Percentiles rank a stretch among this genome's conserved stretches.
Evolutionary conservation across 2,329 filamentous ascomycete species (phyloP).

Genomic region (Colletotrichum higginsianum): DNA sequence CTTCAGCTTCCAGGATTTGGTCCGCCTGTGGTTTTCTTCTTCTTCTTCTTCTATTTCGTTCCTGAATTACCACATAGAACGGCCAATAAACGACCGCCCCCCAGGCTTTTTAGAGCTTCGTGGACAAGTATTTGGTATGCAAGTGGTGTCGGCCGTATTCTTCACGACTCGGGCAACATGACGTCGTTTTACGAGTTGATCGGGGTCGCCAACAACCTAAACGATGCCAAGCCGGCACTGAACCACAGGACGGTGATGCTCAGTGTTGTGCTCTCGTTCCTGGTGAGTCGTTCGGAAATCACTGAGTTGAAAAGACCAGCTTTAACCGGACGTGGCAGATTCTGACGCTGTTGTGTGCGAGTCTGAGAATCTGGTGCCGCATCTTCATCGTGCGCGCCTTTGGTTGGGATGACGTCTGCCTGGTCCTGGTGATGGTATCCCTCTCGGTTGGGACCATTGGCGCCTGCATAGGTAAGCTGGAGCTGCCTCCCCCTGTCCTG

Average conservation of each 20-base stretch:
- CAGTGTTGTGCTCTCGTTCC: conserved; percentile 41
- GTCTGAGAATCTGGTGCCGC: conserved; percentile 37
- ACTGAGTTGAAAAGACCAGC: too few relatives aligned
- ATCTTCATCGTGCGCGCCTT: conserved; percentile 29
- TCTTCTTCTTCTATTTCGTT: too few relatives aligned
- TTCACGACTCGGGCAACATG: conserved; percentile 16
- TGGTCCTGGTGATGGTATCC: conserved; percentile 37
- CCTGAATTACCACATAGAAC: too few relatives aligned
- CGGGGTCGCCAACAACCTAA: conserved; percentile 40
- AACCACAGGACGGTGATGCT: conserved; percentile 37
- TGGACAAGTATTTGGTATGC: conserved; percentile 7
- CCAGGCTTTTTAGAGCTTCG: not conserved
- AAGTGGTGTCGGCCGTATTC: conserved; percentile 17
- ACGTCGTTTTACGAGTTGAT: conserved; percentile 33
- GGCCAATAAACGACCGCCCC: not conserved
- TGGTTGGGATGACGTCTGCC: conserved; percentile 44
- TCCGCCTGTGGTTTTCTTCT: too few relatives aligned
- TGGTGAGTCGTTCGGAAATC: conserved; percentile 15
- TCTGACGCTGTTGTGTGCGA: conserved; percentile 33
- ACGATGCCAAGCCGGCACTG: conserved; percentile 37
- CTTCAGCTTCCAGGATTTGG: not conserved
- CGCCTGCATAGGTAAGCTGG: conserved; percentile 9
- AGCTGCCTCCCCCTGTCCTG: not conserved
- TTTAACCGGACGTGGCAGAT: not conserved
- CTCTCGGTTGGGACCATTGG: conserved; percentile 29